These are phyloP conservation scores for Acer saccharum DNA, from an alignment of 345 rosid genomes.

Conservation along the genomic window DNA sequence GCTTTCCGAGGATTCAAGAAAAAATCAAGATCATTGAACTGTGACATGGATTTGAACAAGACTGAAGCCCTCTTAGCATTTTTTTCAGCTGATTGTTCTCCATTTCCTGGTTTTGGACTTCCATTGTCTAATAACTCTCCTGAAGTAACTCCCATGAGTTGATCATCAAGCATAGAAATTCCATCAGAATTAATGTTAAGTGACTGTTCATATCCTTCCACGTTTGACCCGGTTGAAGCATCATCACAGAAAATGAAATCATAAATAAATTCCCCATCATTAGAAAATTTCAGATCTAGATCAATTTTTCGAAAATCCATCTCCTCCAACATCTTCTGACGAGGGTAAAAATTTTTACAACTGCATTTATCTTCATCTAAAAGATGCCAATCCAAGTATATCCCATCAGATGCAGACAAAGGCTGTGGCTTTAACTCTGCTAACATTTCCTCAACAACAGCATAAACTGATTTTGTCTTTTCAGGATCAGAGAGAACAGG, in stretches of 20 bases:
- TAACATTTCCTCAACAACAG: constrained; percentile 46
- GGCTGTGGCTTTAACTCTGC: constrained; percentile 47
- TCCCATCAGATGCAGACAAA: constrained; percentile 69
- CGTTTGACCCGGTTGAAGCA: constrained; percentile 30
- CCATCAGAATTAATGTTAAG: constrained; percentile 33
- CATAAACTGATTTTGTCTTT: constrained; percentile 41
- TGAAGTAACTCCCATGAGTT: constrained; percentile 32
- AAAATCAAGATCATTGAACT: constrained; percentile 79
- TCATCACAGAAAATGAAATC: constrained; percentile 62
- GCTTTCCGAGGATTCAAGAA: constrained; percentile 79
- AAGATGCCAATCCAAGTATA: constrained; percentile 87
- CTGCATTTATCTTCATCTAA: constrained; percentile 57
- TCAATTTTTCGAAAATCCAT: constrained; percentile 39
- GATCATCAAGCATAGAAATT: constrained; percentile 29
- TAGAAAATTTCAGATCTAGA: constrained; percentile 37
- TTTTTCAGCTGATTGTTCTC: constrained; percentile 33
- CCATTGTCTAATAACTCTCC: constrained; percentile 26
- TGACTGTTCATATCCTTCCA: constrained; percentile 43
- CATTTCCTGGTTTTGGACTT: constrained; percentile 33
- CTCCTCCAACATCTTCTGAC: constrained; percentile 38
- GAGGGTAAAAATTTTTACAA: constrained; percentile 31
- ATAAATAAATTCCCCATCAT: constrained; percentile 46
- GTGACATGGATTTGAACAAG: constrained; percentile 66
- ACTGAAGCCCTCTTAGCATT: constrained; percentile 45
- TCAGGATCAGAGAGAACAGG: constrained; percentile 56